Base-by-base conservation (phyloP, 192 early-diverging fungal species). In the Coemansia sp. region DNA sequence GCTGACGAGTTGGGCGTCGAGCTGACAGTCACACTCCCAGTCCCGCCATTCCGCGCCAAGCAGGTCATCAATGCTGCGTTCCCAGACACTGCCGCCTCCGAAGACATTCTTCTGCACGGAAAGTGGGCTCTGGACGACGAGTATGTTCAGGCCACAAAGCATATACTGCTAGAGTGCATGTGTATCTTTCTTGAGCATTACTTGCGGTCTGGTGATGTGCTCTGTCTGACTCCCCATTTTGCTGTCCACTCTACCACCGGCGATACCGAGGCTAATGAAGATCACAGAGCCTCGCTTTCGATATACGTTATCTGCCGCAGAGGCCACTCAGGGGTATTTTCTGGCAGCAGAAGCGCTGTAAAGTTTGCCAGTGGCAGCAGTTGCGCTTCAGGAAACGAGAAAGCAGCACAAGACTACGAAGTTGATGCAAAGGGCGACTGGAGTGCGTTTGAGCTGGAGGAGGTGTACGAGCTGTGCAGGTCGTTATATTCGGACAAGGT, bases 131-230 rank as follows among this genome's bases (percentile, higher is more conserved):
- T 72, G 17, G n/a, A 37, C 2, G 48, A 43, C 22, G 46, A 61
- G 2, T 49, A 68, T 1, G 64, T 63, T 7, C 64, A 64, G 61
- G 62, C 74, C 1, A 25, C 65, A 46, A 74, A 67, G 22, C 74
- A 70, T 42, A 46, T 70, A 5, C 65, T 73, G 32, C 71, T 81
- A 41, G 65, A 75, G 32, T 51, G 67, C 2, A 64, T 70, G 11
- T 66, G 67, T 8, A 56, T 70, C 1, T 49, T 75, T 42, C 70
- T 81, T 11, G 74, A 73, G 74, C 68, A 69, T 57, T 70, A 67
- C 25, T 25, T 76, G 53, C 66, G 50, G 56, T 37, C 70, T 5
- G 63, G 56, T 5, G 67, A 76, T 46, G 51, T 56, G 7, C 37
- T 81, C 55, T 67, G 74, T 32, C 49, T 81, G 45, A 64, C 54